Conservation (phyloP, 805 yeast species). For the Wickerhamomyces sydowiorum region DNA sequence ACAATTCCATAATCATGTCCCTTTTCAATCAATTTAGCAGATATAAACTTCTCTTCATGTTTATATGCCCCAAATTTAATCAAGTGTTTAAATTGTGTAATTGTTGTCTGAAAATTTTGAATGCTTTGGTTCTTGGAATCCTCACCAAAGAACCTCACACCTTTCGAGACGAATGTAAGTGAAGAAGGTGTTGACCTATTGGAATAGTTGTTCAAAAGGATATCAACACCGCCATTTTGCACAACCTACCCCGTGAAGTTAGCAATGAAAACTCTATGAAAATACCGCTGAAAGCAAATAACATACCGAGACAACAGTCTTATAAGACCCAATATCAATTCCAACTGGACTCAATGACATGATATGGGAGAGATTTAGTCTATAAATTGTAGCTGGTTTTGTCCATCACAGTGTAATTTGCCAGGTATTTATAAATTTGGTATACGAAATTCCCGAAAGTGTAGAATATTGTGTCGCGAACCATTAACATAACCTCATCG, state of each 20-base stretch:
- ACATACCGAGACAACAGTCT: slow-evolving; percentile 57
- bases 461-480: no score
- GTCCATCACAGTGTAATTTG: background rate
- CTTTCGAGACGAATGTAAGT: slow-evolving; percentile 58
- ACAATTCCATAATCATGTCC: slow-evolving; percentile 55
- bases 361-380: background rate
- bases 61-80: slow-evolving; percentile 58
- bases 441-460: background rate
- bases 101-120: slow-evolving; percentile 75
- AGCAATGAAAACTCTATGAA: no score
- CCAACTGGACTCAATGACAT: slow-evolving; percentile 52
- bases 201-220: slow-evolving; percentile 80
- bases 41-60: slow-evolving; percentile 37
- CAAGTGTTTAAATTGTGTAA: slow-evolving; percentile 70
- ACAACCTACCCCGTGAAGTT: slow-evolving; percentile 39
- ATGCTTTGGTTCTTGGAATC: slow-evolving; percentile 75
- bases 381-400: background rate
- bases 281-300: no score
- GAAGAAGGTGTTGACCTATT: slow-evolving; percentile 72
- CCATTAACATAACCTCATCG: no score
- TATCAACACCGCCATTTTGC: slow-evolving; percentile 81
- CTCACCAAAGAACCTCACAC: slow-evolving; percentile 69
- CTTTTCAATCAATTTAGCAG: slow-evolving; percentile 35
- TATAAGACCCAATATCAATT: slow-evolving; percentile 76
- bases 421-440: no score